These are phyloP conservation scores for Brettanomyces bruxellensis DNA, from an alignment of 805 yeast genomes.

Conservation along the genomic window DNA sequence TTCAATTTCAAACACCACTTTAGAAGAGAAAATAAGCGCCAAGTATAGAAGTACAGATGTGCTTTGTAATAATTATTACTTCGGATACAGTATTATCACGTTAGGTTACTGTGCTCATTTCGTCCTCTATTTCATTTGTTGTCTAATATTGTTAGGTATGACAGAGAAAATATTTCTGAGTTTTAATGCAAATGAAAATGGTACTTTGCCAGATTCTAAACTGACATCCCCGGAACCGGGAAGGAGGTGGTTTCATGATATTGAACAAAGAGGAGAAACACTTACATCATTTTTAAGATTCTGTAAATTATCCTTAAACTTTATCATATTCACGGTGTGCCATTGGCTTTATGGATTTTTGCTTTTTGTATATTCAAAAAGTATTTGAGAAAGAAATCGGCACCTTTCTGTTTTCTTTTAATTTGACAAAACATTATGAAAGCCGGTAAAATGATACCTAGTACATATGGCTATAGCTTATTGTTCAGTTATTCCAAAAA, in stretches of 20 bases:
- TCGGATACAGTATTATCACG: neutral
- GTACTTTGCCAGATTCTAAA: neutral
- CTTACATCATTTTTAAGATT: neutral
- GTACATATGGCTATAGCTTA: too few species aligned
- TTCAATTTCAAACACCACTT: too few species aligned
- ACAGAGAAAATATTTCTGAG: neutral
- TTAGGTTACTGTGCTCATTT: constrained; percentile 6
- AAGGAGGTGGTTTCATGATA: neutral
- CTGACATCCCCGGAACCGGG: neutral
- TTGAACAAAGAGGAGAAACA: neutral
- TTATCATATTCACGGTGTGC: neutral
- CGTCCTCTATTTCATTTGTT: constrained; percentile 11
- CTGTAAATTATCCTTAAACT: neutral
- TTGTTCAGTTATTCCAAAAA: too few species aligned
- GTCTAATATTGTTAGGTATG: constrained; percentile 5
- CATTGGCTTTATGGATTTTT: constrained; percentile 1
- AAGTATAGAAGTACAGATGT: neutral
- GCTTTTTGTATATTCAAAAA: neutral
- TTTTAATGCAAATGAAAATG: neutral
- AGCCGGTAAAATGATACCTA: too few species aligned
- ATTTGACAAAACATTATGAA: too few species aligned
- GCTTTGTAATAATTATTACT: neutral
- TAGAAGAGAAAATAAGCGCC: neutral
- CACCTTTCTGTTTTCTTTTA: too few species aligned
- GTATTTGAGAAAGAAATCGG: neutral